Evolutionary conservation across 2,329 filamentous ascomycete species (phyloP), one percentile per base, ranked within the genome.

Genomic region (Leptographium flavum): DNA sequence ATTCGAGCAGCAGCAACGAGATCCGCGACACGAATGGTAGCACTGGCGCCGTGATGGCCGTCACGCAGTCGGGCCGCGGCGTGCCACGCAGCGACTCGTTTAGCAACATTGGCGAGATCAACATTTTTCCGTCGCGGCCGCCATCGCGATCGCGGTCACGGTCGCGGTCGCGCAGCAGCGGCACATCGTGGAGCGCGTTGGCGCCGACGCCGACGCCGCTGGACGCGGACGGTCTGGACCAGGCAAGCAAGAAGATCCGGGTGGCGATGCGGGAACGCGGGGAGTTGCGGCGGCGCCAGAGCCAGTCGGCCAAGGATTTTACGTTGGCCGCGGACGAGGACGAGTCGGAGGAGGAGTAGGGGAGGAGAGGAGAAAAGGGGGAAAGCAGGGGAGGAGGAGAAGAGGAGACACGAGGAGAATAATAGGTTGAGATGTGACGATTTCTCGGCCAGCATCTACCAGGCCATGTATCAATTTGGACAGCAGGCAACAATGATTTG

Each of bases 51-150:
- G 56, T 42, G 28, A 33, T 45, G 66, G 71, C 59, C 63, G 80
- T 68, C 21, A 74, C 67, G 25, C 64, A 65, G 52, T 74, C 71
- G 27, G 73, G 71, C 55, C 66, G 69, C 17, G 65, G 67, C 2
- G 67, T 74, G 52, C 88, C 90, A 9, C 80, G 84, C 49, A 95
- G 94, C 66, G 92, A 96, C 63, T 92, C 85, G 1, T 95, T 95
- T 66, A 81, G 81, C 62, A 90, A 96, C 60, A 82, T 96, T 51
- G 83, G 85, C 13, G 79, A 76, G 41, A 82, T 94, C 53, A 85
- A 83, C 49, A 81, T 98, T 64, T 98, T 96, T 65, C 87, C 88
- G 3, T 92, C 86, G 15, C 74, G 85, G 27, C 87, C 88, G 5
- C 74, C 82, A n/a, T 93, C 84, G 43, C 74, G 79, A 46, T 81